These are phyloP conservation scores for Gardenia jasminoides DNA, from an alignment of 257 asterid genomes.

Conservation along the genomic window DNA sequence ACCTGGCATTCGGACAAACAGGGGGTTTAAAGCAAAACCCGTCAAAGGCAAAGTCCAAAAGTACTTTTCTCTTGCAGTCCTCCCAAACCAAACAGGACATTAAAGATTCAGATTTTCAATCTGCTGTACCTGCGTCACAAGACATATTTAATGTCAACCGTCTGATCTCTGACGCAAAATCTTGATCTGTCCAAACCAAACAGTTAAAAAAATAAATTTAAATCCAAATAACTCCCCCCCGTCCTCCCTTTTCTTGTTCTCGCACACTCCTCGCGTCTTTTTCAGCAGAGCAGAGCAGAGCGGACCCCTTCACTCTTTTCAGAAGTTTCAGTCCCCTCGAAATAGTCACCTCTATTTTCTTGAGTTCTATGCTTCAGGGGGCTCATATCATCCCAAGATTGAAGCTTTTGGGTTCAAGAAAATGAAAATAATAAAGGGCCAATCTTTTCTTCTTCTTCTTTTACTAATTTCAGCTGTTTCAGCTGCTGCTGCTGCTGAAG, in stretches of 20 bases:
- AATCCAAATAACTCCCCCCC: not conserved
- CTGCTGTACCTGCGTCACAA: too few species aligned
- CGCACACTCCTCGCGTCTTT: slow-evolving; percentile 7
- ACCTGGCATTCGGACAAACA: not conserved
- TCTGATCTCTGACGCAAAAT: slow-evolving; percentile 6
- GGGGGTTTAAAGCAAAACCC: not conserved
- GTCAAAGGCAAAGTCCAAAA: slow-evolving; percentile 16
- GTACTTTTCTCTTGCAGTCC: slow-evolving; percentile 9
- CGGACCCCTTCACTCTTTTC: not conserved
- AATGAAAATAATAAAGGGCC: slow-evolving; percentile 33
- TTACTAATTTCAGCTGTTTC: slow-evolving; percentile 37
- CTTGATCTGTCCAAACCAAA: not conserved
- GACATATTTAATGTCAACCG: slow-evolving; percentile 6
- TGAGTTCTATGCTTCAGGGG: slow-evolving; percentile 12
- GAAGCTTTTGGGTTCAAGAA: slow-evolving; percentile 33
- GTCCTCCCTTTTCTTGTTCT: slow-evolving; percentile 1
- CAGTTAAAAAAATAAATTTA: not conserved
- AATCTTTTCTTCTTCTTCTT: slow-evolving; percentile 35
- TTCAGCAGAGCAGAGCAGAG: not conserved
- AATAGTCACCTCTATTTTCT: not conserved
- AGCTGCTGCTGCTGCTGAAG: slow-evolving; percentile 58
- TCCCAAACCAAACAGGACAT: too few species aligned
- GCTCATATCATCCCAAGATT: slow-evolving; percentile 21
- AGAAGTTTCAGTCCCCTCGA: not conserved
- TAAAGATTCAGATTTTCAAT: too few species aligned